Conservation (phyloP, 2,329 filamentous ascomycete species). For the Fusarium citri region DNA sequence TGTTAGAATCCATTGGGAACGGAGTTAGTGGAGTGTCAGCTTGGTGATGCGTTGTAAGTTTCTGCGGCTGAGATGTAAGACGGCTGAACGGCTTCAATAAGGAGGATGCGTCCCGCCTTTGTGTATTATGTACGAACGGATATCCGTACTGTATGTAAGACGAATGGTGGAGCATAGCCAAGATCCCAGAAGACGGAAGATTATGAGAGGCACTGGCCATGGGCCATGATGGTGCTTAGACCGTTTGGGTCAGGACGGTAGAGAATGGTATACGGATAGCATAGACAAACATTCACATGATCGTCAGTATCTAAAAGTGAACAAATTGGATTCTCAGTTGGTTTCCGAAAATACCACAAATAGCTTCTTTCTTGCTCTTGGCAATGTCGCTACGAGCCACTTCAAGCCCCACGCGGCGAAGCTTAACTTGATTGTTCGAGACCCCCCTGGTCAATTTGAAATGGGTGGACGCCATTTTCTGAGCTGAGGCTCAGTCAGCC, state of each 20-base stretch:
- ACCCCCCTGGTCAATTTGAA: conserved; percentile 33
- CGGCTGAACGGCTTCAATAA: background rate
- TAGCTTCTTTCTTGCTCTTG: conserved; percentile 14
- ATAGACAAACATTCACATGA: background rate
- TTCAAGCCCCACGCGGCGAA: conserved; percentile 41
- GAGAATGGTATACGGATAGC: too few species aligned
- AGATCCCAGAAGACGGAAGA: background rate
- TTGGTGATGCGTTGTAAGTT: conserved; percentile 4
- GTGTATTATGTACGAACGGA: conserved; percentile 5
- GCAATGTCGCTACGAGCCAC: conserved; percentile 19
- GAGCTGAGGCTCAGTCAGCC: background rate
- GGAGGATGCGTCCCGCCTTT: background rate
- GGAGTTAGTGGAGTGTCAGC: conserved; percentile 2
- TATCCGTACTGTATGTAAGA: conserved; percentile 16
- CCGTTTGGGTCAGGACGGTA: background rate
- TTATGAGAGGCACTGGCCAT: background rate
- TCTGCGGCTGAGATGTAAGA: conserved; percentile 10
- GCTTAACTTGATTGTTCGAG: conserved; percentile 45
- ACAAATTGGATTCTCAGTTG: background rate
- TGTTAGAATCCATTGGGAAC: background rate
- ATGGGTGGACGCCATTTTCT: conserved; percentile 19
- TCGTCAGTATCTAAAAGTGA: conserved; percentile 2
- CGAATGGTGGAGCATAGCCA: conserved; percentile 12
- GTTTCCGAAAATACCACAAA: conserved; percentile 30
- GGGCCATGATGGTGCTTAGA: background rate